Evolutionary conservation across 2,329 filamentous ascomycete species (phyloP), one percentile per base, ranked within the genome.

Genomic region (Colletotrichum agaves): DNA sequence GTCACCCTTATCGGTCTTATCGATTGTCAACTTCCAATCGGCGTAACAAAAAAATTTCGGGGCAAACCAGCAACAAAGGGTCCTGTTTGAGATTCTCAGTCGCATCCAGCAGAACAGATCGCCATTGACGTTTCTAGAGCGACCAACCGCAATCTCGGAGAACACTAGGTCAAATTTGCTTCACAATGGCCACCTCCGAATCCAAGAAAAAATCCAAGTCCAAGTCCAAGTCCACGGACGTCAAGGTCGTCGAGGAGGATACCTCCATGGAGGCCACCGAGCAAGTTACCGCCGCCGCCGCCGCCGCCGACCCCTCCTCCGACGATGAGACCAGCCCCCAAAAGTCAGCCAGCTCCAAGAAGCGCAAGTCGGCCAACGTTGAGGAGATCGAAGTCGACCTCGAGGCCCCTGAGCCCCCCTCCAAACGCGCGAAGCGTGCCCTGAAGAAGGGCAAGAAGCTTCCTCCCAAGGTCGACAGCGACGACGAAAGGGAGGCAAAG

Each of bases 301-400:
- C 55, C n/a, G 56, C n/a, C 23, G 47, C 27, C 3, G 53, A 37
- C 35, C 35, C 64, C 60, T 47, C 65, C 1, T 57, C 69, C 19
- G 47, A 60, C 53, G 44, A 68, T 21, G 57, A 70, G 21, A 52
- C 46, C 0, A 39, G 50, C 41, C 1, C 59, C 50, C 46, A 53
- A 56, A 59, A 60, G 31, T 56, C 73, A 43, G 75, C 77, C 31
- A 41, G 47, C 10, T 81, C 82, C 63, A 91, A 87, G 76, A 93
- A 97, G 82, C 91, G 92, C 79, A 96, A 95, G 80, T 82, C 89
- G 23, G 47, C 89, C 61, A 57, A 57, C 39, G 78, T 86, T 61
- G 87, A 90, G 53, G 92, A 94, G 74, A 91, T 99, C 75, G 93
- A 97, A 78, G 94, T 99, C 76, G 93, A 99, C 78, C 82, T 99